Conservation (phyloP, 2,329 filamentous ascomycete genomes). For the Simplicillium sp. region DNA sequence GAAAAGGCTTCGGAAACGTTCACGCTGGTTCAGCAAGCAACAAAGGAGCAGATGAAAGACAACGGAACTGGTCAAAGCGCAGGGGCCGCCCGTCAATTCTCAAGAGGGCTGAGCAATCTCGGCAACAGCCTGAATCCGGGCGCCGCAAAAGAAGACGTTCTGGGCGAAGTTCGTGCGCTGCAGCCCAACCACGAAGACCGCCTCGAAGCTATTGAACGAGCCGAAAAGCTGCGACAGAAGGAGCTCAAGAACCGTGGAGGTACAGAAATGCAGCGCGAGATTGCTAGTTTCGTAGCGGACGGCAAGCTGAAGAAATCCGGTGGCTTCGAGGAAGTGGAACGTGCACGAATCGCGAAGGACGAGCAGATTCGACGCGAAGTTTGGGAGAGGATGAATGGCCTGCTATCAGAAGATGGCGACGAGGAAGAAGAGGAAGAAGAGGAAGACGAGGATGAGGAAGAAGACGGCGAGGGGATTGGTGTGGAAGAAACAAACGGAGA, state of each 20-base stretch:
- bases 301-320: slow-evolving; percentile 93
- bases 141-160: slow-evolving; percentile 80
- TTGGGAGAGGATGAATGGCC: slow-evolving; percentile 56
- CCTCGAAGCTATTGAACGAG: slow-evolving; percentile 93
- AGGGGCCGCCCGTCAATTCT: slow-evolving; percentile 45
- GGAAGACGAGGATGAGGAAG: slow-evolving; percentile 12
- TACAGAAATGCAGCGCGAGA: slow-evolving; percentile 73
- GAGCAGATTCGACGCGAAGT: slow-evolving; percentile 77
- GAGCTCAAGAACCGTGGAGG: slow-evolving; percentile 72
- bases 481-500: slow-evolving; percentile 1
- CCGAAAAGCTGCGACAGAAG: slow-evolving; percentile 81
- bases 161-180: slow-evolving; percentile 87
- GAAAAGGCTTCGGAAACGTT: slow-evolving; percentile 94
- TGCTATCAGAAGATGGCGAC: slow-evolving; percentile 32
- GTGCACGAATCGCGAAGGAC: slow-evolving; percentile 74
- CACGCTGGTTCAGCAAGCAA: slow-evolving; percentile 89
- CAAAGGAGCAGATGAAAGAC: slow-evolving; percentile 92
- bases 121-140: slow-evolving; percentile 56
- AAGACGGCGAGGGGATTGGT: slow-evolving; percentile 12
- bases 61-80: slow-evolving; percentile 41
- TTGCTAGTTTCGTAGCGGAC: slow-evolving; percentile 76
- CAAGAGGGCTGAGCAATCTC: slow-evolving; percentile 41
- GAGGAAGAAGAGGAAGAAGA: slow-evolving; percentile 25
- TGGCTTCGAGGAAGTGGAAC: slow-evolving; percentile 87
- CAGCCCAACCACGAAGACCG: slow-evolving; percentile 91